These are phyloP conservation scores for Blastobotrys persicus DNA, from an alignment of 1,139 yeast species.

Conservation along the genomic window DNA sequence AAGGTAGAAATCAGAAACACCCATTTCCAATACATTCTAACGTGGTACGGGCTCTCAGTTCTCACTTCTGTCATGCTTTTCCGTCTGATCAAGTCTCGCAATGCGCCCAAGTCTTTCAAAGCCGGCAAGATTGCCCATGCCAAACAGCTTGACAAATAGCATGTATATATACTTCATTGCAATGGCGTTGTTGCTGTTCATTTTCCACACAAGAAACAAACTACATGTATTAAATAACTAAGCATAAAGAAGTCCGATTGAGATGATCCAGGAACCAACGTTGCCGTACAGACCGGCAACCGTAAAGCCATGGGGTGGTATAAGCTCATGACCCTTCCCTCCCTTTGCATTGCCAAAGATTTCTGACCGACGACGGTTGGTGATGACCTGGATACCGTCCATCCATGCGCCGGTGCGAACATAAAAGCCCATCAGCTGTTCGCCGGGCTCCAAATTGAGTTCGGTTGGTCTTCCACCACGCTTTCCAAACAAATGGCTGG, in stretches of 20 bases:
- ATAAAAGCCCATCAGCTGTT: conserved; percentile 56
- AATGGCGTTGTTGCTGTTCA: neutral
- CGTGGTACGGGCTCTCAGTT: conserved; percentile 89
- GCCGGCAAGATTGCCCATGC: conserved; percentile 19
- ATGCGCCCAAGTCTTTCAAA: conserved; percentile 19
- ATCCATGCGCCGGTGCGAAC: conserved; percentile 84
- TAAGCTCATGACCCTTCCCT: conserved; percentile 60
- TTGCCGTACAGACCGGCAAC: conserved; percentile 71
- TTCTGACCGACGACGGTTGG: conserved; percentile 45
- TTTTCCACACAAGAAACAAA: neutral
- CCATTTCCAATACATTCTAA: conserved; percentile 85
- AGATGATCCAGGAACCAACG: conserved; percentile 66
- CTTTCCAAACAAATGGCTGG: conserved; percentile 56
- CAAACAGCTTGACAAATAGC: conserved; percentile 5
- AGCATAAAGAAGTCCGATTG: conserved; percentile 60
- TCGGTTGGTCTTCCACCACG: conserved; percentile 58
- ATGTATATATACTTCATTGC: too few relatives aligned
- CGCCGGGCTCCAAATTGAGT: conserved; percentile 54
- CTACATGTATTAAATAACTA: neutral
- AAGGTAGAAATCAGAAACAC: conserved; percentile 79
- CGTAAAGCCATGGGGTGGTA: conserved; percentile 56
- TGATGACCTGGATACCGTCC: conserved; percentile 71
- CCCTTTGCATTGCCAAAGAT: conserved; percentile 64
- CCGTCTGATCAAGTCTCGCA: conserved; percentile 44
- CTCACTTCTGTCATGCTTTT: conserved; percentile 66